Evolutionary conservation across 257 asterid species (phyloP), one percentile per base, ranked within the genome.

Genomic region (Solanum gracilifrons): DNA sequence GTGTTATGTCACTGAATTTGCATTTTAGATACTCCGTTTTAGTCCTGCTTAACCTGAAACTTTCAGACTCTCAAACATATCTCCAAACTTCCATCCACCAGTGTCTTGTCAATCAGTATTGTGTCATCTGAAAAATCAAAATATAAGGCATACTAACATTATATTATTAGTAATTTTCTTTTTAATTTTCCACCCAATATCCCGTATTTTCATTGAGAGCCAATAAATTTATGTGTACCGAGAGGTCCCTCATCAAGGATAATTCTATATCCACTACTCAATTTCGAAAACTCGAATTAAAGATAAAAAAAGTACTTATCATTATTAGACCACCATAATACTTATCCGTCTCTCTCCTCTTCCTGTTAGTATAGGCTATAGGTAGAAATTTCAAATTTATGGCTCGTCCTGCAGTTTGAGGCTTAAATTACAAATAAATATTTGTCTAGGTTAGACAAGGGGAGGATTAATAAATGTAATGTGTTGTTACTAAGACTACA

Each of bases 221-320:
- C 10, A 31, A 15, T 71, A 71, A 71, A 31, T 31, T 71, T 2
- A 7, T 71, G 3, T 7, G 7, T 16, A 7, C 2, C 4, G 4
- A 6, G 62, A 6, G 10, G 9, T 55, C 62, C 1, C 10, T 55
- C n/a, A 51, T 5, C 36, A 15, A 16, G 5, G 7, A 71, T 2
- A 32, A 31, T 32, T 31, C 6, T 18, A 32, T 71, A 32, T 18
- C 6, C 76, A 71, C 2, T 10, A 7, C 12, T 71, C 23, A 31
- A 16, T 15, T 16, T 31, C 0, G 0, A 71, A 16, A 15, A 32
- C 3, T 31, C n/a, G 3, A 6, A 71, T 16, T 31, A 71, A 31
- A 13, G 3, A 31, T 31, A 2, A 29, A 71, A 71, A 31, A 31
- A 6, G 0, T 69, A 69, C 5, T 13, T 69, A 69, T 13, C 23